Evolutionary conservation across 177 flowering plant species (phyloP).

Genomic region (Viscum album): DNA sequence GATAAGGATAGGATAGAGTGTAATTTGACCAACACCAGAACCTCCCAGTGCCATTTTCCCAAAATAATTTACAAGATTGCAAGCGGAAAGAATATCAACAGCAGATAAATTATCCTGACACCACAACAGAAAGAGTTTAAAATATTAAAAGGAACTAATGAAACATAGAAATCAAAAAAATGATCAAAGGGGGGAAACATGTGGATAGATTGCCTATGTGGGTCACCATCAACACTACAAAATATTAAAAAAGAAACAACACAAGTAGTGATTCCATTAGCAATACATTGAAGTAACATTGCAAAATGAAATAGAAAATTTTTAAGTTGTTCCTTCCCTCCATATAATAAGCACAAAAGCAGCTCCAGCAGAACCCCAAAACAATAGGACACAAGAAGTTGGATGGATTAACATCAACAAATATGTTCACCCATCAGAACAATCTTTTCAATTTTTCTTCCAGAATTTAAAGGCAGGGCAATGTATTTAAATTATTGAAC

Average conservation of each 20-base stretch:
- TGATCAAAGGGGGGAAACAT: background rate
- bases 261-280: background rate
- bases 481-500: no score
- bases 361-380: no score
- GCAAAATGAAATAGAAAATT: no score
- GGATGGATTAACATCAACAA: no score
- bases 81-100: conserved; percentile 89
- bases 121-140: conserved; percentile 5
- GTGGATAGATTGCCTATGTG: no score
- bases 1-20: conserved; percentile 75
- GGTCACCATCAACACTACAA: no score
- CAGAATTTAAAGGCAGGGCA: no score
- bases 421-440: no score
- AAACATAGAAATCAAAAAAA: background rate
- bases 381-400: no score
- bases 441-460: no score
- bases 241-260: background rate
- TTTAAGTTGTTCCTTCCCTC: no score
- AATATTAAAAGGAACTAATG: background rate
- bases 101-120: conserved; percentile 95
- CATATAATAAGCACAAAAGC: no score
- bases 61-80: conserved; percentile 97
- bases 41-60: conserved; percentile 98
- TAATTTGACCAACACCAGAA: conserved; percentile 97
- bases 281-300: background rate